These are phyloP conservation scores for Crithidia brevicula DNA, from an alignment of 208 protist species.

Conservation along the genomic window DNA sequence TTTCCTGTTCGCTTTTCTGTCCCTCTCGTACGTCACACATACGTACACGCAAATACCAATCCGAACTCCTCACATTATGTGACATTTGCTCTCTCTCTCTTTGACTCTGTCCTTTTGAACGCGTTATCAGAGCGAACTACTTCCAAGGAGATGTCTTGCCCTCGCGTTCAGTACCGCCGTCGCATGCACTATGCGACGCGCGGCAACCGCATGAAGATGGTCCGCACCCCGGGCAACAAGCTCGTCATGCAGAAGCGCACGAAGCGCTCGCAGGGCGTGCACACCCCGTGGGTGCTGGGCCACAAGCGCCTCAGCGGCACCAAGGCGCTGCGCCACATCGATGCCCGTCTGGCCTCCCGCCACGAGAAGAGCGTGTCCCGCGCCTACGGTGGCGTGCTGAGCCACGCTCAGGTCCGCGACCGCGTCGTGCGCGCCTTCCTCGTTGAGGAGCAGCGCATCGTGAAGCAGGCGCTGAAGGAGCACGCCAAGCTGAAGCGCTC, in stretches of 20 bases:
- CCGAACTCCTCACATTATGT: too few relatives aligned
- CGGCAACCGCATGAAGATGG: conserved; percentile 83
- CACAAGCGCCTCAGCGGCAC: conserved; percentile 92
- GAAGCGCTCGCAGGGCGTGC: conserved; percentile 94
- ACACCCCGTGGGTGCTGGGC: conserved; percentile 94
- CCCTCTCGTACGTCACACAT: too few relatives aligned
- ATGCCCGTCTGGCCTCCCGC: conserved; percentile 85
- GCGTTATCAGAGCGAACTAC: conserved; percentile 24
- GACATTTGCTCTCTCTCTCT: background rate
- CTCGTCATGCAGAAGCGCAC: conserved; percentile 95
- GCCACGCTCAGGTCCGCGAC: conserved; percentile 94
- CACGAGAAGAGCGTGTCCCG: conserved; percentile 96
- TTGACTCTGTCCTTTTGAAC: background rate
- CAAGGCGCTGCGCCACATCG: conserved; percentile 90
- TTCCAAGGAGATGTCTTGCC: conserved; percentile 52
- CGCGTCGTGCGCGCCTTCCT: conserved; percentile 98
- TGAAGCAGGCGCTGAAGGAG: conserved; percentile 92
- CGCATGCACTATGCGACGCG: conserved; percentile 82
- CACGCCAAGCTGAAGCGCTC: conserved; percentile 70
- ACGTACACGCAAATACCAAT: too few relatives aligned
- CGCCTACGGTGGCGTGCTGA: conserved; percentile 97
- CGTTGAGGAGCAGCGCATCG: conserved; percentile 99
- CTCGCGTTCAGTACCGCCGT: conserved; percentile 79
- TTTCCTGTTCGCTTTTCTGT: too few relatives aligned
- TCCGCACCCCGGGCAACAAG: conserved; percentile 91